Conservation (phyloP, 768 basidiomycete species). For the Strobilomyces dryophilus region DNA sequence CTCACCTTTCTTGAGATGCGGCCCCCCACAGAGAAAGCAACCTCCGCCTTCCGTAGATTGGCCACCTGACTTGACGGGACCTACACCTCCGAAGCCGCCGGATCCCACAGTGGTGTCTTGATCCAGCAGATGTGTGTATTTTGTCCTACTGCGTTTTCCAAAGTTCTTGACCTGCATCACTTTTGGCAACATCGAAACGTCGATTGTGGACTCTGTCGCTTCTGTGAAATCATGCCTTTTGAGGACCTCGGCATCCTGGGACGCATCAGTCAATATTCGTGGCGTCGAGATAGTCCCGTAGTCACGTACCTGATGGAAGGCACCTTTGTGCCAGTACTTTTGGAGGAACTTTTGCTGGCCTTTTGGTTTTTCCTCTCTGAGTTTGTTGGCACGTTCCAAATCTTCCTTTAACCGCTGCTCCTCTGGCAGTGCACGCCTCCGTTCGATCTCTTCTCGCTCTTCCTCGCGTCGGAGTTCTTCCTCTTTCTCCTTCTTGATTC, state of each 20-base stretch:
- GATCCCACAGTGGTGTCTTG: conserved; percentile 77
- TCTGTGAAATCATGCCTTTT: conserved; percentile 81
- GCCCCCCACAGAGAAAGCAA: conserved; percentile 93
- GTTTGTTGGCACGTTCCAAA: conserved; percentile 76
- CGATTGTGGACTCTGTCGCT: conserved; percentile 83
- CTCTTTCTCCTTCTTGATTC: conserved; percentile 93
- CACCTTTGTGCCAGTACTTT: conserved; percentile 99
- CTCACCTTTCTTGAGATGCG: conserved; percentile 87
- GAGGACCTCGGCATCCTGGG: conserved; percentile 84
- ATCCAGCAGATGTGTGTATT: conserved; percentile 94
- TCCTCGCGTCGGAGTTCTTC: conserved; percentile 75
- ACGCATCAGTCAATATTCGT: conserved; percentile 14
- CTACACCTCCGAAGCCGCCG: conserved; percentile 65
- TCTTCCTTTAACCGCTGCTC: conserved; percentile 92
- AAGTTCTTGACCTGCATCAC: conserved; percentile 98
- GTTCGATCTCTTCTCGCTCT: conserved; percentile 88
- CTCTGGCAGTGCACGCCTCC: conserved; percentile 89
- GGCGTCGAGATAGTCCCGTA: not conserved
- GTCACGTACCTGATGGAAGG: conserved; percentile 84
- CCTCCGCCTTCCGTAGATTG: conserved; percentile 55
- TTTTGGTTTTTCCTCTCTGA: conserved; percentile 84
- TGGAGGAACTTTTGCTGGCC: conserved; percentile 91
- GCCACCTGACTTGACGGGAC: conserved; percentile 52
- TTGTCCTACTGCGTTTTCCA: conserved; percentile 86
- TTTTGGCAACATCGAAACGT: conserved; percentile 84